Conservation (phyloP, 345 rosid species). For the Acer saccharum region DNA sequence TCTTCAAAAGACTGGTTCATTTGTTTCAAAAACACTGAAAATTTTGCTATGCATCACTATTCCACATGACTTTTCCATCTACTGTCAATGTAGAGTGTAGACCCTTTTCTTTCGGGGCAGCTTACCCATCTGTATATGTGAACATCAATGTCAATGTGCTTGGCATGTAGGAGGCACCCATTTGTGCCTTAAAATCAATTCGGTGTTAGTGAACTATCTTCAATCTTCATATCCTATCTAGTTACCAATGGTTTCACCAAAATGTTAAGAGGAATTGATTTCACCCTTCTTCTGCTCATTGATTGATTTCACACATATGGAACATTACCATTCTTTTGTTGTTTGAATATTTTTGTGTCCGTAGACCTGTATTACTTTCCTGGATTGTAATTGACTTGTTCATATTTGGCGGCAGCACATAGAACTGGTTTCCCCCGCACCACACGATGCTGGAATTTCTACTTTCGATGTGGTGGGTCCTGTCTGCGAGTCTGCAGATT, state of each 20-base stretch:
- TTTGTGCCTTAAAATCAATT: not conserved
- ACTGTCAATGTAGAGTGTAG: not conserved
- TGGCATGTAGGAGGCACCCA: not conserved
- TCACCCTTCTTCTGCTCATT: not conserved
- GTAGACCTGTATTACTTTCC: not conserved
- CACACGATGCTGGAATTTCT: slow-evolving; percentile 57
- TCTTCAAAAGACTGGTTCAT: no score
- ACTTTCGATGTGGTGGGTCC: slow-evolving; percentile 97
- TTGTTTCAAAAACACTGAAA: not conserved
- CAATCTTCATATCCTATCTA: not conserved
- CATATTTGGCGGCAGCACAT: slow-evolving; percentile 66
- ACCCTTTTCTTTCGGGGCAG: not conserved
- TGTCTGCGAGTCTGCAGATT: slow-evolving; percentile 99
- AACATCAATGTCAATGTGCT: slow-evolving; percentile 6
- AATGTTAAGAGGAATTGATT: not conserved
- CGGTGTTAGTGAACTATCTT: not conserved
- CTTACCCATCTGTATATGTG: not conserved
- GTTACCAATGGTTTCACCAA: not conserved
- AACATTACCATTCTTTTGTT: not conserved
- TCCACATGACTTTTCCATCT: not conserved
- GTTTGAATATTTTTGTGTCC: not conserved
- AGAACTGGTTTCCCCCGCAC: slow-evolving; percentile 85
- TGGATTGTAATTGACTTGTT: slow-evolving; percentile 3
- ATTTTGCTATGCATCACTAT: not conserved
- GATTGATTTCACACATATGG: not conserved